Evolutionary conservation across 495 filamentous ascomycete genomes (phyloP).

Genomic region (Penicillium ucsense): DNA sequence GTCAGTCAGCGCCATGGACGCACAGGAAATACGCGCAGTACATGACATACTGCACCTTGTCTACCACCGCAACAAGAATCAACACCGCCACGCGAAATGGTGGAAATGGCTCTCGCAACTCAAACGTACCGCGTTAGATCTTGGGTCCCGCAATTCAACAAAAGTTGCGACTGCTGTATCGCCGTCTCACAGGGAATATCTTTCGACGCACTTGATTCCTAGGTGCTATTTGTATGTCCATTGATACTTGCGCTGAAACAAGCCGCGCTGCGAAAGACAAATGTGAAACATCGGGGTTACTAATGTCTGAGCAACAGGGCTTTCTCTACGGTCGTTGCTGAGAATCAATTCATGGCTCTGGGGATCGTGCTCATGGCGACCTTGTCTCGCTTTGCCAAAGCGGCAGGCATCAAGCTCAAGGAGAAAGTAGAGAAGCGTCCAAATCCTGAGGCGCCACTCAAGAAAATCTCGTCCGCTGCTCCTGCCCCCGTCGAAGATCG

Average conservation of each 20-base stretch:
- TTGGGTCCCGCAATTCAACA: slow-evolving; percentile 27
- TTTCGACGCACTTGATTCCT: slow-evolving; percentile 28
- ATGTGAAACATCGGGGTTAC: too few relatives aligned
- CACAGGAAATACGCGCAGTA: slow-evolving; percentile 19
- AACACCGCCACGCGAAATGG: slow-evolving; percentile 64
- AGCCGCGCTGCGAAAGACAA: too few relatives aligned
- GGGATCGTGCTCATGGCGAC: slow-evolving; percentile 63
- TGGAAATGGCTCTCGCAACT: slow-evolving; percentile 61
- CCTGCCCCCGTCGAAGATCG: slow-evolving; percentile 14
- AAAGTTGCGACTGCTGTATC: not conserved
- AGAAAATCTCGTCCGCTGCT: not conserved
- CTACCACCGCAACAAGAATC: slow-evolving; percentile 73
- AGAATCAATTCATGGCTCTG: slow-evolving; percentile 67
- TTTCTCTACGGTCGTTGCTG: slow-evolving; percentile 60
- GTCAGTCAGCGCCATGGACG: slow-evolving; percentile 16
- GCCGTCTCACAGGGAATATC: slow-evolving; percentile 14
- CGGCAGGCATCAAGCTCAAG: slow-evolving; percentile 26
- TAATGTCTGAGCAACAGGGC: slow-evolving; percentile 27
- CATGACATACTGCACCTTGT: slow-evolving; percentile 47
- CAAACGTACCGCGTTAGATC: slow-evolving; percentile 47
- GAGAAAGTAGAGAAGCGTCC: slow-evolving; percentile 3
- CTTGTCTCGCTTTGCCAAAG: slow-evolving; percentile 48
- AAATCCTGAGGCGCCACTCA: not conserved
- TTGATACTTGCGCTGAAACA: too few relatives aligned
- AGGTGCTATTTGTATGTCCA: slow-evolving; percentile 36